Conservation (phyloP, 352 stramenopile genomes). For the Globisporangium camurandrum region DNA sequence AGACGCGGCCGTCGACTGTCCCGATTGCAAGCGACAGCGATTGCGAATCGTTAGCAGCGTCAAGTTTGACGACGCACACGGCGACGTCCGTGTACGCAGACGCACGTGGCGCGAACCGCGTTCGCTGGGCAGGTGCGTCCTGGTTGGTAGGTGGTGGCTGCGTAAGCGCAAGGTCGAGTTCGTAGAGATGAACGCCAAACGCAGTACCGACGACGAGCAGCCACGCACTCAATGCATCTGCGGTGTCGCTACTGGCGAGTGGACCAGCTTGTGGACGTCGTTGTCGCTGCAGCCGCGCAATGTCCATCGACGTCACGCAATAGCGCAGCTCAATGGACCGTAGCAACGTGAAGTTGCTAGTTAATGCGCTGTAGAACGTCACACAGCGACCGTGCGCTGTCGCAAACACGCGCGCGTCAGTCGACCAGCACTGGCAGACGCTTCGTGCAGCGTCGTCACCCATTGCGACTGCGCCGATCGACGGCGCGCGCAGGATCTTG, state of each 20-base stretch:
- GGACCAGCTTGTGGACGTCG: not conserved
- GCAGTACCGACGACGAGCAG: slow-evolving; percentile 24
- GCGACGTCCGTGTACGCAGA: slow-evolving; percentile 19
- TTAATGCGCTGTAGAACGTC: slow-evolving; percentile 24
- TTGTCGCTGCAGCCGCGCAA: slow-evolving; percentile 6
- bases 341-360: slow-evolving; percentile 9
- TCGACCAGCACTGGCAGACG: slow-evolving; percentile 52
- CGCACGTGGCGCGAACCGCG: slow-evolving; percentile 6
- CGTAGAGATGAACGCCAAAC: slow-evolving; percentile 29
- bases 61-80: slow-evolving; percentile 35
- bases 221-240: not conserved
- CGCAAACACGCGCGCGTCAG: slow-evolving; percentile 19
- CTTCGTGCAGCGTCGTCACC: slow-evolving; percentile 5
- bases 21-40: slow-evolving; percentile 42
- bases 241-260: not conserved
- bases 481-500: slow-evolving; percentile 24
- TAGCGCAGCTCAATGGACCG: slow-evolving; percentile 20
- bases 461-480: slow-evolving; percentile 3
- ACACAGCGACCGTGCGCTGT: slow-evolving; percentile 25
- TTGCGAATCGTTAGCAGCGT: slow-evolving; percentile 17
- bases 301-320: slow-evolving; percentile 26
- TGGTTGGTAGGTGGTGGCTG: not conserved
- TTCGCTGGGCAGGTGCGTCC: not conserved
- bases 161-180: slow-evolving; percentile 1
- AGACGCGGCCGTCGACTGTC: slow-evolving; percentile 44